Base-by-base conservation (phyloP, 2,329 filamentous ascomycete genomes). In the Exutisphaerella laricina region DNA sequence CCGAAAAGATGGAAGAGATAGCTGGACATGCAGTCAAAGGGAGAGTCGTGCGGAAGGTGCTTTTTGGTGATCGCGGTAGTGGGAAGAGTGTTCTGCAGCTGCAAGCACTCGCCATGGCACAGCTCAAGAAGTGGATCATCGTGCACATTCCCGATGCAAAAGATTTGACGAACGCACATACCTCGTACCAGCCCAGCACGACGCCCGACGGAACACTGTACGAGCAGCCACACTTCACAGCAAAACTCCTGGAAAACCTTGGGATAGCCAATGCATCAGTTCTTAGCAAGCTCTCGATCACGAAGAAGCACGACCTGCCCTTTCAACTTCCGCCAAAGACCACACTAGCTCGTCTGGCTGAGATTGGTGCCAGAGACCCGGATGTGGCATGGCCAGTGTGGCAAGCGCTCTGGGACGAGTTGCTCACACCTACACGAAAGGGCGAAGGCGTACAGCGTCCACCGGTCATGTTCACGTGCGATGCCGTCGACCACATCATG, bases 91-190 rank as follows among this genome's bases (percentile, higher is more conserved):
- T 92, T 56, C 69, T 94, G 58, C 66, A 94, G 58, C 71, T 95
- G 33, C 89, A 97, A 69, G 85, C 84, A 28, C 79, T 94, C 76
- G 73, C 84, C 13, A 82, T 89, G 66, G 90, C 80, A 1, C 81
- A 90, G 53, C 64, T 89, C 58, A 87, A 88, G 63, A 77, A 84
- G 20, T 97, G 89, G 88, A 74, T 95, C 32, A 88, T 97, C 34
- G 75, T 98, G 45, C 84, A 86, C 59, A 75, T 97, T 39, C 89
- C 92, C 26, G 88, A 98, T 87, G 90, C 80, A 41, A 82, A 89
- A 60, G 89, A 95, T 43, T 71, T 96, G 35, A 82, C 84, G 51
- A 85, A 82, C 51, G 88, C 80, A 37, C 77, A 84, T 58, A 94
- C 86, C 29, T 82, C 88, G 48, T 98, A 96, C 68, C 74, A 79